Percentiles rank a stretch among this genome's conserved stretches.
phyloP scores from a whole-genome alignment of 257 asterid species.

The Misopates orontium region DNA sequence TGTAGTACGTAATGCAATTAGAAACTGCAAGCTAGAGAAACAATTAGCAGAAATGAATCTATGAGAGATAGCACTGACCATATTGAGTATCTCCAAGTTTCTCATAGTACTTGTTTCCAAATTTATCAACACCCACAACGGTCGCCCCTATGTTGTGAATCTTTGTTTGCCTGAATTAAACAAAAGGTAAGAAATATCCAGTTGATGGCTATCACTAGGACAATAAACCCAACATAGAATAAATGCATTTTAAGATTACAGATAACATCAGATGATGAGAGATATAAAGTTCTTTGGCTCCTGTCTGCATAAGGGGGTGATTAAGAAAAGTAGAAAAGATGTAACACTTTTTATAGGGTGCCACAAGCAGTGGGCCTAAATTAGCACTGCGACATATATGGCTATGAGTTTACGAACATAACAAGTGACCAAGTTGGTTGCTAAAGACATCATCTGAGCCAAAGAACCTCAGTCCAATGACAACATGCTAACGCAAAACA shows the following conservation, averaged over 20 bases:
- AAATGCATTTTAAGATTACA: conserved; percentile 3
- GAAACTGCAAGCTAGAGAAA: not conserved
- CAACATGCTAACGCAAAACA: conserved; percentile 15
- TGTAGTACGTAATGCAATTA: conserved; percentile 7
- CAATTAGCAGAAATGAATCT: not conserved
- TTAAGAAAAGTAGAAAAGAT: not conserved
- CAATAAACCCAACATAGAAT: conserved; percentile 7
- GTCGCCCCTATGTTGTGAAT: conserved; percentile 94
- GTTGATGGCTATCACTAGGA: conserved; percentile 12
- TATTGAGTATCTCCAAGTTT: conserved; percentile 80
- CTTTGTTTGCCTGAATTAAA: conserved; percentile 77
- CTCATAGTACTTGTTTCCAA: conserved; percentile 93
- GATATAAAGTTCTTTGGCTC: not conserved
- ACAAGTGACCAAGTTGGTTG: conserved; percentile 12
- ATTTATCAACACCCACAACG: conserved; percentile 81
- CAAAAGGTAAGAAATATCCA: conserved; percentile 16
- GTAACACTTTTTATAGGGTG: not conserved
- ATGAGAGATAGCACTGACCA: conserved; percentile 52
- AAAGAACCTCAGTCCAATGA: conserved; percentile 7
- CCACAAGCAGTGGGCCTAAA: not conserved
- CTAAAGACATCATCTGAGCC: conserved; percentile 13
- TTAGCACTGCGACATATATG: not conserved
- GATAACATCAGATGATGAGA: conserved; percentile 1
- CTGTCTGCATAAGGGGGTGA: not conserved
- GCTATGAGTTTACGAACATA: not conserved